Percentiles rank a stretch among this genome's conserved stretches.
phyloP scores from a whole-genome alignment of 2,329 filamentous ascomycete genomes.

The Lomentospora prolificans region DNA sequence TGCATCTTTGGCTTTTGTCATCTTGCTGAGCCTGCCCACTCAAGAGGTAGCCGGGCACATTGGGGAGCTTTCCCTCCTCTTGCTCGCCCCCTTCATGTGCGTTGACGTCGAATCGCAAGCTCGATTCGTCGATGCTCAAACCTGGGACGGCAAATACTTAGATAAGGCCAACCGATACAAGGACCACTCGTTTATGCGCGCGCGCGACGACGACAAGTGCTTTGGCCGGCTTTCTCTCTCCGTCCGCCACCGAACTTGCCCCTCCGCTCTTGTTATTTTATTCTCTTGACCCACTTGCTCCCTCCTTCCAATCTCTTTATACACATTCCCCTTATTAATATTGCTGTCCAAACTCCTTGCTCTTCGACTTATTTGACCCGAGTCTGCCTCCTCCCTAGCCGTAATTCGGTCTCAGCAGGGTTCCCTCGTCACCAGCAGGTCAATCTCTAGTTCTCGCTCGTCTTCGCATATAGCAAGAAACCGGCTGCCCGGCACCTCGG shows the following conservation, averaged over 20 bases:
- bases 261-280: not conserved
- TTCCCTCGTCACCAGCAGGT: not conserved
- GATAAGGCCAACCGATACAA: not conserved
- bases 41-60: too few species aligned
- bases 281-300: not conserved
- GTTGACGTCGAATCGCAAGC: not conserved
- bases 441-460: not conserved
- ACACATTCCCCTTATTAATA: not conserved
- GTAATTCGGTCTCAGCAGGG: not conserved
- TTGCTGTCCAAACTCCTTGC: not conserved
- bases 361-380: not conserved
- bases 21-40: not conserved
- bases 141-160: not conserved
- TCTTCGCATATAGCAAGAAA: not conserved
- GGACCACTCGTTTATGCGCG: not conserved
- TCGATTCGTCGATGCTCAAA: not conserved
- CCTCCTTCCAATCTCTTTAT: not conserved
- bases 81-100: not conserved
- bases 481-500: not conserved
- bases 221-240: not conserved
- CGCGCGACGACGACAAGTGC: not conserved
- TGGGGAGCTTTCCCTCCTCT: not conserved
- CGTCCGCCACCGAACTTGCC: not conserved
- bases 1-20: not conserved
- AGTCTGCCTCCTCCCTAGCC: not conserved